Evolutionary conservation across 2,329 filamentous ascomycete genomes (phyloP).

Genomic region (Cercospora citrullina): DNA sequence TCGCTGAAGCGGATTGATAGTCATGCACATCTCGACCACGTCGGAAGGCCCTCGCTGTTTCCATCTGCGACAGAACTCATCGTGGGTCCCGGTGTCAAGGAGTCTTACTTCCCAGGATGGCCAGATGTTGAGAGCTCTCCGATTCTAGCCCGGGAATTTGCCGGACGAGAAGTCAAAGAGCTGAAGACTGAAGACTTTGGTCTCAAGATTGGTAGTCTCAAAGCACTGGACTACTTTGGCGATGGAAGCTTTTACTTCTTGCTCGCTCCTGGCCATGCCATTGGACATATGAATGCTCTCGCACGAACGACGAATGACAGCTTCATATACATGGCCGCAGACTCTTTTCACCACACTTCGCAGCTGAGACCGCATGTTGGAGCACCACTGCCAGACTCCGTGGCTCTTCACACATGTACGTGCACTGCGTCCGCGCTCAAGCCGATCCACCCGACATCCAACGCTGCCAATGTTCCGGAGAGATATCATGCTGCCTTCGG

Average conservation of each 20-base stretch:
- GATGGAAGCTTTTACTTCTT: conserved; percentile 57
- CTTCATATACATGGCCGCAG: conserved; percentile 41
- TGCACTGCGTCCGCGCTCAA: conserved; percentile 4
- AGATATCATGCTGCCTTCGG: conserved; percentile 30
- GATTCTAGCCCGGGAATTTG: conserved; percentile 42
- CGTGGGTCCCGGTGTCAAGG: conserved; percentile 46
- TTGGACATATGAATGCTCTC: conserved; percentile 50
- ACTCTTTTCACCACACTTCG: conserved; percentile 37
- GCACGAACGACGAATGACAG: conserved; percentile 44
- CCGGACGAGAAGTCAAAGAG: conserved; percentile 36
- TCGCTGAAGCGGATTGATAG: conserved; percentile 15
- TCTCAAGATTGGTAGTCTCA: conserved; percentile 44
- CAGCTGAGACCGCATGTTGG: conserved; percentile 42
- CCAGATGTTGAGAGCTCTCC: conserved; percentile 40
- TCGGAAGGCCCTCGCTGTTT: conserved; percentile 37
- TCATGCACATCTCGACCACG: conserved; percentile 37
- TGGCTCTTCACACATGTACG: conserved; percentile 17
- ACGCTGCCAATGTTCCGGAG: conserved; percentile 40
- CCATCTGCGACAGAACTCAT: conserved; percentile 42
- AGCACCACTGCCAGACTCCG: conserved; percentile 37
- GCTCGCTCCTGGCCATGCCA: conserved; percentile 51
- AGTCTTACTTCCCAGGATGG: conserved; percentile 44
- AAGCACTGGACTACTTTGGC: conserved; percentile 52
- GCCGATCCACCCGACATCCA: background rate
- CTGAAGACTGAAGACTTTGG: conserved; percentile 32